Evolutionary conservation across 805 yeast species (phyloP), one percentile per base, ranked within the genome.

Genomic region (Teunomyces atbi): DNA sequence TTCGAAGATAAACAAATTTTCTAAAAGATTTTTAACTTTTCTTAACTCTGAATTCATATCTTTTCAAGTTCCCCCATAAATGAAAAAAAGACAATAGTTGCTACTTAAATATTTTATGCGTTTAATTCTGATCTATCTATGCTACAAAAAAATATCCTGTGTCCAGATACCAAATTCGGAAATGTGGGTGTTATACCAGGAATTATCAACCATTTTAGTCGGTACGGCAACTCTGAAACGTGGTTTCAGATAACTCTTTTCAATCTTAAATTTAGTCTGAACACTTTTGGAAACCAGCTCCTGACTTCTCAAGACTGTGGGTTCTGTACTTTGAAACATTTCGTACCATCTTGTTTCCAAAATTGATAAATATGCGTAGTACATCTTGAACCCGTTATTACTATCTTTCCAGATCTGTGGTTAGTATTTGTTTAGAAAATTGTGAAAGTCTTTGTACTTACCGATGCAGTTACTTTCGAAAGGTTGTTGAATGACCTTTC

Each of bases 371-470:
- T 55, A 57, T 33, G 47, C 52, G 36, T 50, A 56, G 41, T 58
- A 58, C 16, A 46, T 41, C 20, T 50, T 50, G n/a, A 52, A 44
- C 5, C 30, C 23, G 7, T 28, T 30, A 15, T 34, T 42, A 21
- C 55, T 45, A 6, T 19, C 37, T 38, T 53, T 59, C 61, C 63
- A 57, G 8, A 49, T 46, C 63, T 58, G 44, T 11, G 33, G 51
- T 55, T 50, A 54, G 51, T 48, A 44, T 20, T 6, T 13, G 21
- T 19, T 6, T 18, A 32, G 18, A 6, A n/a, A 26, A 28, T 3
- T 19, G 30, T 10, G 13, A 4, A 21, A 30, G 12, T 18, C 35
- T 19, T 8, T 42, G 45, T 45, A 41, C 39, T 20, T 30, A 33
- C 40, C 7, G 19, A 34, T 7, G 28, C 33, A 21, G 49, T 27